phyloP scores from a whole-genome alignment of 1,284 basidiomycete genomes.

The Trametes hirsuta region DNA sequence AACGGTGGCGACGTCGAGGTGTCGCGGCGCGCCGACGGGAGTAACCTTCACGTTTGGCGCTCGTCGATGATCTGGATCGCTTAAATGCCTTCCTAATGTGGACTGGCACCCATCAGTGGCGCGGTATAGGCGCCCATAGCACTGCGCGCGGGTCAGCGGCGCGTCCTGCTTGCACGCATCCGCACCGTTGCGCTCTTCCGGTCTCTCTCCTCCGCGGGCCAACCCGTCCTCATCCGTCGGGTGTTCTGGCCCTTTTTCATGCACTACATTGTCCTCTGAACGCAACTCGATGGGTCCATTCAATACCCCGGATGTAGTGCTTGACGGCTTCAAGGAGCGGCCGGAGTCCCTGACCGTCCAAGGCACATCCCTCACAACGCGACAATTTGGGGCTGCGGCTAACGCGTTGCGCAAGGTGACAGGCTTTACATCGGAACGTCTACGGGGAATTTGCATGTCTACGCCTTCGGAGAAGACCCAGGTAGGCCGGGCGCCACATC shows the following conservation, averaged over 20 bases:
- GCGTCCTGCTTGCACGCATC: neutral
- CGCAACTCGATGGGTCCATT: constrained; percentile 49
- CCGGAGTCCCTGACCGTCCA: constrained; percentile 54
- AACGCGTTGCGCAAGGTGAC: constrained; percentile 54
- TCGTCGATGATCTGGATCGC: neutral
- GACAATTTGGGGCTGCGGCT: constrained; percentile 2
- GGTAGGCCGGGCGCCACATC: constrained; percentile 32
- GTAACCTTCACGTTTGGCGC: neutral
- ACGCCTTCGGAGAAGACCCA: constrained; percentile 48
- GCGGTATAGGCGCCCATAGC: constrained; percentile 1
- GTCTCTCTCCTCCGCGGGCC: neutral
- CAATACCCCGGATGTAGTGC: constrained; percentile 39
- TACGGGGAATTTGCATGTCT: constrained; percentile 71
- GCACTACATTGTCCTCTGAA: neutral
- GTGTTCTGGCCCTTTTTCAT: neutral
- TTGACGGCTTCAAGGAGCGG: constrained; percentile 51
- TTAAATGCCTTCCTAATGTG: neutral
- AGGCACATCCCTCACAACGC: constrained; percentile 38
- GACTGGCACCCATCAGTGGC: constrained; percentile 4
- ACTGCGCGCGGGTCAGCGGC: neutral
- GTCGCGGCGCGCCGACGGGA: neutral
- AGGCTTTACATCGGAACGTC: constrained; percentile 79
- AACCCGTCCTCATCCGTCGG: neutral
- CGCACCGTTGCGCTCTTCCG: neutral
- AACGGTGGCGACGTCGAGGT: neutral